Conservation (phyloP, 306 rosid species). For the Lathyrus oleraceus region DNA sequence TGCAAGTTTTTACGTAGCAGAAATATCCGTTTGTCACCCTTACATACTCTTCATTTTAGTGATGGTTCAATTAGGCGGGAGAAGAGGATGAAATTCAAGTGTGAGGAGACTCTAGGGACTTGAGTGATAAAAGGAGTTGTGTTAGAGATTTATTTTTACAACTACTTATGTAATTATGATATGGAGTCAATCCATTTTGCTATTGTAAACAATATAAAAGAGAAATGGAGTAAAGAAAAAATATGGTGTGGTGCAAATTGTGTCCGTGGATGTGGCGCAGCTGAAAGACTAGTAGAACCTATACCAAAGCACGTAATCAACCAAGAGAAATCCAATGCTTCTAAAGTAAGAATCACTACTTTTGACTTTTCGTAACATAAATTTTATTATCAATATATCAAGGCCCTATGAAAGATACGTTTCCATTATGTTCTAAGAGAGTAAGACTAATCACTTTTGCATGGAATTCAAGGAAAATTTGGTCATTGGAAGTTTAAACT, state of each 20-base stretch:
- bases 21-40: no score
- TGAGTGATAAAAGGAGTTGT: no score
- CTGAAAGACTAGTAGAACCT: constrained; percentile 28
- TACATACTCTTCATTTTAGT: no score
- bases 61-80: no score
- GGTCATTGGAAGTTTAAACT: background rate
- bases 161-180: no score
- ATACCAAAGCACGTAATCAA: background rate
- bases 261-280: constrained; percentile 45
- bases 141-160: no score
- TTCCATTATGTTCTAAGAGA: constrained; percentile 10
- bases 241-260: background rate
- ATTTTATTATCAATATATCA: constrained; percentile 29
- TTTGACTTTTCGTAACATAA: constrained; percentile 18
- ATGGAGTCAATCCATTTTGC: no score
- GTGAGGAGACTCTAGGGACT: no score
- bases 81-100: no score
- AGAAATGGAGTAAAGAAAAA: no score
- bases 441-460: constrained; percentile 14
- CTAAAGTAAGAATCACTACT: constrained; percentile 31
- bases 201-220: no score
- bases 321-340: constrained; percentile 27
- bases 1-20: no score
- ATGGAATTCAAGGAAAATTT: constrained; percentile 4
- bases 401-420: constrained; percentile 32